Evolutionary conservation across 73 alveolate species (phyloP).

Genomic region (Symbiodinium natans): DNA sequence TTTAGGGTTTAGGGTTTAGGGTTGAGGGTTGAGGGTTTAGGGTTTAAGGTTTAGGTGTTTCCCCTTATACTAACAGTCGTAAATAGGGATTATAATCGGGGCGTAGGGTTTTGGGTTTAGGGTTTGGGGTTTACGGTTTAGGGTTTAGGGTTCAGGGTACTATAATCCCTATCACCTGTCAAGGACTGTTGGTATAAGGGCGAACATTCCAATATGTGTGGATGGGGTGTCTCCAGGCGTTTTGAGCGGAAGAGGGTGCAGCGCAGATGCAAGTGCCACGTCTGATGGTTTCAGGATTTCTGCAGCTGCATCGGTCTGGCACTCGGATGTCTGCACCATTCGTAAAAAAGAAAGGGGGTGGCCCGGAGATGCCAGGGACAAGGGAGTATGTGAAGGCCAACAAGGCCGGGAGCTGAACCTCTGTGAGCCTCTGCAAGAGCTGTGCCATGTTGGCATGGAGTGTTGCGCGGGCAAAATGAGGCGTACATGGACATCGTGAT

Average conservation of each 20-base stretch:
- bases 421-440: neutral
- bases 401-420: neutral
- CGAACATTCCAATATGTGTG: too few relatives aligned
- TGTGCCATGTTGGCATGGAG: too few relatives aligned
- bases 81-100: neutral
- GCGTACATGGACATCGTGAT: constrained; percentile 87
- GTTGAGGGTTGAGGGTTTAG: neutral
- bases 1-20: neutral
- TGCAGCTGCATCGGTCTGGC: constrained; percentile 56
- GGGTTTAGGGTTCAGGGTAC: too few relatives aligned
- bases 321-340: neutral
- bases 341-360: neutral
- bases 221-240: too few relatives aligned
- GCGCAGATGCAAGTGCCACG: too few relatives aligned
- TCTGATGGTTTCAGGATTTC: constrained; percentile 56
- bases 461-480: neutral
- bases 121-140: neutral
- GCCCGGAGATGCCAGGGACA: neutral
- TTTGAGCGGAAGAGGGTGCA: too few relatives aligned
- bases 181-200: too few relatives aligned
- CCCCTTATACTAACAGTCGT: neutral
- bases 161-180: too few relatives aligned
- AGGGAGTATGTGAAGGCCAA: constrained; percentile 68
- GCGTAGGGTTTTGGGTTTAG: too few relatives aligned
- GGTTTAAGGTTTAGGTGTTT: neutral